These are phyloP conservation scores for Syzygium malaccense DNA, from an alignment of 441 rosid genomes.

Conservation along the genomic window DNA sequence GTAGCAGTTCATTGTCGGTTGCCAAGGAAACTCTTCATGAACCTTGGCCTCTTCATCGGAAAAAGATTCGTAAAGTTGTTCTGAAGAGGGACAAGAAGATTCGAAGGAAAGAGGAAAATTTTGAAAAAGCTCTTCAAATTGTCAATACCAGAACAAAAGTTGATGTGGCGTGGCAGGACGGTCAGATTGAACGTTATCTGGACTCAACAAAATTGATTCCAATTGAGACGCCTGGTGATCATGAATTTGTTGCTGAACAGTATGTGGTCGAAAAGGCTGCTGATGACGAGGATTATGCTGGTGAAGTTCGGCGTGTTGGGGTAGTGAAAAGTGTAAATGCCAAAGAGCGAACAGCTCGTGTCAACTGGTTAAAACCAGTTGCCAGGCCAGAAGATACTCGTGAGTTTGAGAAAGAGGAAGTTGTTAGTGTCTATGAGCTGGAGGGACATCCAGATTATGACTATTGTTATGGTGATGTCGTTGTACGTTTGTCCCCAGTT, in stretches of 20 bases:
- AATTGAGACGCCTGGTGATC: conserved; percentile 95
- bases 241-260: conserved; percentile 89
- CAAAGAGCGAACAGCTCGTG: conserved; percentile 86
- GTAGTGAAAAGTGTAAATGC: conserved; percentile 89
- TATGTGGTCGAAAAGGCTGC: conserved; percentile 88
- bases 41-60: conserved; percentile 80
- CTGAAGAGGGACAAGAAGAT: conserved; percentile 74
- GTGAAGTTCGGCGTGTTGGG: conserved; percentile 71
- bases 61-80: conserved; percentile 82
- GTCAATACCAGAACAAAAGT: conserved; percentile 59
- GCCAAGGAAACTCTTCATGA: conserved; percentile 66
- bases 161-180: conserved; percentile 96
- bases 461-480: conserved; percentile 93
- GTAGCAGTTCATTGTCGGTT: conserved; percentile 34
- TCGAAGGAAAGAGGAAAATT: conserved; percentile 81
- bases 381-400: conserved; percentile 70
- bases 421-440: conserved; percentile 94
- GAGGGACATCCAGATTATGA: conserved; percentile 97
- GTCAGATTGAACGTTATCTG: conserved; percentile 45
- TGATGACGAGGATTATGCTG: conserved; percentile 56
- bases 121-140: conserved; percentile 76
- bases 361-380: conserved; percentile 83
- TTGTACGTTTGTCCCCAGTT: conserved; percentile 75
- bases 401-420: conserved; percentile 78
- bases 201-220: conserved; percentile 66